Base-by-base conservation (phyloP, 1,139 yeast species). In the Geotrichum restrictum region DNA sequence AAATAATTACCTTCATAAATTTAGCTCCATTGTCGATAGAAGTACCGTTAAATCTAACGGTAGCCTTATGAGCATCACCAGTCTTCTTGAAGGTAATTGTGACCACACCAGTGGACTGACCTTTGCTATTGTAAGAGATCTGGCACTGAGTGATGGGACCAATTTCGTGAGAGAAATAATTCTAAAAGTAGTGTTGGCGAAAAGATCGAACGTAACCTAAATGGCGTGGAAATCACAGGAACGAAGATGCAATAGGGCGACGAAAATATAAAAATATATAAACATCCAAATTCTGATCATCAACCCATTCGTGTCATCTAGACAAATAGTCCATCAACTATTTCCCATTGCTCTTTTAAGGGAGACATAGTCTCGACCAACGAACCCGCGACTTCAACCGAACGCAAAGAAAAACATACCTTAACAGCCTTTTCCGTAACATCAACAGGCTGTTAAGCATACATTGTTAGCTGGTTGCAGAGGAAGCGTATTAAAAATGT, bases 41-140 rank as follows among this genome's bases (percentile, higher is more conserved):
- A 38, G 96, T 94, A 63, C 94, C 94, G 69, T 93, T 87, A 75
- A 85, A 93, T 66, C 83, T 83, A 64, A 82, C 82, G 64, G 87
- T 88, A 44, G 97, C 96, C 62, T 72, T 75, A 57, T 75, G 72
- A 49, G 98, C 98, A 67, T 78, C 77, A 58, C 83, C 82, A 56
- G 80, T 72, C 56, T 76, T 74, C 68, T 76, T 81, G 77, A 93
- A 93, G 56, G 84, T 77, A 63, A 93, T 80, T 57, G 94, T 88
- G 57, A 96, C 96, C 73, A 82, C 81, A 70, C 98, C 98, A 61
- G 86, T 86, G 60, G 95, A 88, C 70, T 82, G 83, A 51, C 98
- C 98, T 68, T 79, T 83, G 71, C 85, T 88, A 69, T 88, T 88
- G 77, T 87, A 93, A 60, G 85, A 78, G 65, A 91, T 79, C 54